Percentiles rank a stretch among this genome's conserved stretches.
Evolutionary conservation across 345 rosid genomes (phyloP).

Genomic region (Hibiscus trionum): DNA sequence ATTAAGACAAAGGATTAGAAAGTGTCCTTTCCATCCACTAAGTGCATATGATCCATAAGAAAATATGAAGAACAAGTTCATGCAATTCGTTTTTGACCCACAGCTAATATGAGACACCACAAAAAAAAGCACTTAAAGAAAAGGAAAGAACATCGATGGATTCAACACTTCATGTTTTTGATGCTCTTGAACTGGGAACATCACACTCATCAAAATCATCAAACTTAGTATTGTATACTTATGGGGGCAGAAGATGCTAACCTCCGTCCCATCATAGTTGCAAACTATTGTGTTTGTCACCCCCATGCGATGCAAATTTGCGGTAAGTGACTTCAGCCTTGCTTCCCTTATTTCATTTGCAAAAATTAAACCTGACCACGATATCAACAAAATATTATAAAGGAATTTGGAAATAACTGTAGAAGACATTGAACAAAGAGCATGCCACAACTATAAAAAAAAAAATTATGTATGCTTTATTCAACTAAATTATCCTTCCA

Average conservation of each 20-base stretch:
- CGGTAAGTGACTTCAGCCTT: conserved; percentile 82
- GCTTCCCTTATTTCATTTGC: conserved; percentile 84
- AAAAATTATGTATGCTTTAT: neutral
- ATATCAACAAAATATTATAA: conserved; percentile 8
- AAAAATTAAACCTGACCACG: conserved; percentile 62
- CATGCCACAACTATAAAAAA: neutral
- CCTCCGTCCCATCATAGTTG: conserved; percentile 96
- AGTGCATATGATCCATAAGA: neutral
- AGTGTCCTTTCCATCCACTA: neutral
- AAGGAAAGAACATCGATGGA: neutral
- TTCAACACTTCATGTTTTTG: neutral
- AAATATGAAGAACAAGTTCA: neutral
- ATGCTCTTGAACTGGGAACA: neutral
- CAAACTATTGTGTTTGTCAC: conserved; percentile 86
- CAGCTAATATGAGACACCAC: neutral
- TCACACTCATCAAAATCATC: neutral
- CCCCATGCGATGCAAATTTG: conserved; percentile 93
- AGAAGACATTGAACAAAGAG: neutral
- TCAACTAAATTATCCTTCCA: neutral
- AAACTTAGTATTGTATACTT: too few relatives aligned
- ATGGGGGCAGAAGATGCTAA: conserved; percentile 23
- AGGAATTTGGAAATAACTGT: neutral
- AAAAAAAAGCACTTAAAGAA: neutral
- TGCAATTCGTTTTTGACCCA: neutral
- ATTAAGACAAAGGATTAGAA: neutral